phyloP scores from a whole-genome alignment of 1,139 yeast genomes.

The Candida sojae region DNA sequence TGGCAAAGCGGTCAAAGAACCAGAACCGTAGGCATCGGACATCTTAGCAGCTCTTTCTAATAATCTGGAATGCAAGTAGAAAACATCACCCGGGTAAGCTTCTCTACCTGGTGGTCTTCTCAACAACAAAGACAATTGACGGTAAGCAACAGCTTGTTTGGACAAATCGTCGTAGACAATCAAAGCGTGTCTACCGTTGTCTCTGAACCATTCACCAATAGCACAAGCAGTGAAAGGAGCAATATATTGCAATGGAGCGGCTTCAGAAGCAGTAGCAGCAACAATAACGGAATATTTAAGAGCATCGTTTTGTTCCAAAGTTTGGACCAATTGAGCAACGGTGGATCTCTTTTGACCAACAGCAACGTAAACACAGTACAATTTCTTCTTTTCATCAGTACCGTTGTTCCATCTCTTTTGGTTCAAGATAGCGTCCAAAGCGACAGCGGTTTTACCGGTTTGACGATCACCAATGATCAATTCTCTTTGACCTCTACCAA shows the following conservation, averaged over 20 bases:
- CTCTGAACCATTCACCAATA: slow-evolving; percentile 99
- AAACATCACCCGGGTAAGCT: slow-evolving; percentile 97
- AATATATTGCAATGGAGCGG: slow-evolving; percentile 99
- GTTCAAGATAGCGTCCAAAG: slow-evolving; percentile 96
- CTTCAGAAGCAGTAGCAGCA: slow-evolving; percentile 99
- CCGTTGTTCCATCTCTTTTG: slow-evolving; percentile 99
- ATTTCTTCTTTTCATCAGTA: slow-evolving; percentile 92
- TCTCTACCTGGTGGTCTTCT: slow-evolving; percentile 98
- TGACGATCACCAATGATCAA: slow-evolving; percentile 99
- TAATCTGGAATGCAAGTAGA: slow-evolving; percentile 94
- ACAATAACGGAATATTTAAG: slow-evolving; percentile 96
- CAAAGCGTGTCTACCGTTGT: slow-evolving; percentile 97
- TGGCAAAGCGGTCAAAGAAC: slow-evolving; percentile 95
- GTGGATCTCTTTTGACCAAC: slow-evolving; percentile 99
- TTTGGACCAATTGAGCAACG: slow-evolving; percentile 98
- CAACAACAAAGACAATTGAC: slow-evolving; percentile 96
- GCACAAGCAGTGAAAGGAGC: slow-evolving; percentile 99
- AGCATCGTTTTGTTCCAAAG: slow-evolving; percentile 98
- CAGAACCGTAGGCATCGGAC: slow-evolving; percentile 87
- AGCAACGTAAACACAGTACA: slow-evolving; percentile 99
- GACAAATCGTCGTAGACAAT: slow-evolving; percentile 98
- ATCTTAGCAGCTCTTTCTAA: slow-evolving; percentile 98
- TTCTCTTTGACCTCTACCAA: slow-evolving; percentile 99
- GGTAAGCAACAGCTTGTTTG: slow-evolving; percentile 99
- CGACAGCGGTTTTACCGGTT: slow-evolving; percentile 99